Percentiles rank a stretch among this genome's conserved stretches.
These are phyloP conservation scores for Fusarium camptoceras DNA, from an alignment of 2,329 filamentous ascomycete genomes.

Conservation along the genomic window DNA sequence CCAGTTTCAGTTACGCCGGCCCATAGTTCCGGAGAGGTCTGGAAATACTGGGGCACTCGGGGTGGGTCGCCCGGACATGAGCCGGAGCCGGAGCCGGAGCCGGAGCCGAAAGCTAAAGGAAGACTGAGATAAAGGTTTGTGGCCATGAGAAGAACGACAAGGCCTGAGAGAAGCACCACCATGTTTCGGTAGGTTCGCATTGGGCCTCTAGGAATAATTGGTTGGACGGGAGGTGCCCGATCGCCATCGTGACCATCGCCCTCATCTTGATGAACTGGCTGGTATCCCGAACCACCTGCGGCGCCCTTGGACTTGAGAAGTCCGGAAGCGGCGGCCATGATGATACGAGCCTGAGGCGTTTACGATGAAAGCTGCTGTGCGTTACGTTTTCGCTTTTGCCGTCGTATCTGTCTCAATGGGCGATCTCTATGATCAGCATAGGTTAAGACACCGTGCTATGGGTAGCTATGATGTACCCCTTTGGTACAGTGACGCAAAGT, in stretches of 20 bases:
- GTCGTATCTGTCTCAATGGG: conserved; percentile 14
- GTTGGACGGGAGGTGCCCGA: conserved; percentile 23
- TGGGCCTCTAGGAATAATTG: conserved; percentile 35
- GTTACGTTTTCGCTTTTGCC: background rate
- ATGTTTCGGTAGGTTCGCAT: conserved; percentile 48
- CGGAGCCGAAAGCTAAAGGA: conserved; percentile 45
- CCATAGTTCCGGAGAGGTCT: conserved; percentile 70
- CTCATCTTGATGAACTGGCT: conserved; percentile 52
- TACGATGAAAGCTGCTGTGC: background rate
- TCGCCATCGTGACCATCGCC: conserved; percentile 36
- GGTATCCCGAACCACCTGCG: conserved; percentile 47
- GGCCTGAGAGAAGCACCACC: conserved; percentile 49
- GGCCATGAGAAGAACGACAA: conserved; percentile 53
- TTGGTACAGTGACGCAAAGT: conserved; percentile 7
- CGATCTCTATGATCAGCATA: conserved; percentile 12
- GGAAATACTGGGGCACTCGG: conserved; percentile 71
- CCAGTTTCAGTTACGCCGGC: conserved; percentile 78
- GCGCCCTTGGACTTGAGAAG: conserved; percentile 21
- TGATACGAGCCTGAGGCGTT: conserved; percentile 4
- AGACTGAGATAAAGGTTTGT: conserved; percentile 53
- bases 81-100: conserved; percentile 38
- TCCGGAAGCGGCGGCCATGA: conserved; percentile 36
- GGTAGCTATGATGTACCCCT: conserved; percentile 25
- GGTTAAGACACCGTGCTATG: background rate
- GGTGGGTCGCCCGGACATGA: conserved; percentile 49